phyloP scores from a whole-genome alignment of 2,329 filamentous ascomycete species.

The Xylaria digitata region DNA sequence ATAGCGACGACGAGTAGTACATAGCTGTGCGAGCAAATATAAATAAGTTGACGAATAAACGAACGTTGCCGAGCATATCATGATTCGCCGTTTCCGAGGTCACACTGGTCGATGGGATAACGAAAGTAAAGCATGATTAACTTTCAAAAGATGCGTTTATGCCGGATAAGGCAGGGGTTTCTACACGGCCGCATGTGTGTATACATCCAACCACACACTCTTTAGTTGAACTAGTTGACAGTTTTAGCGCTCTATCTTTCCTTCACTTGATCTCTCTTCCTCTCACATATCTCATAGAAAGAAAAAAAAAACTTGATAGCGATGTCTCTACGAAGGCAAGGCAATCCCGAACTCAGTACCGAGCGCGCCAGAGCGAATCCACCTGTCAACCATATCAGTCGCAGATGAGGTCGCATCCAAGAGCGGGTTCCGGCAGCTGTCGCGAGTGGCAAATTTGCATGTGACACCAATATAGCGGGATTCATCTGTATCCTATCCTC shows the following conservation, averaged over 20 bases:
- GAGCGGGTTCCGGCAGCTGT: constrained; percentile 46
- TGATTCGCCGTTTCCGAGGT: constrained; percentile 1
- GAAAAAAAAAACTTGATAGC: background rate
- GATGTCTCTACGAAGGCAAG: background rate
- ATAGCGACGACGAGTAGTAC: constrained; percentile 54
- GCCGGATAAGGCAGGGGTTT: background rate
- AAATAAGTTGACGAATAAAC: constrained; percentile 31
- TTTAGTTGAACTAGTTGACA: constrained; percentile 1
- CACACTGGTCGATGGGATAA: constrained; percentile 2
- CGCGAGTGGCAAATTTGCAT: constrained; percentile 38
- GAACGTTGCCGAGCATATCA: constrained; percentile 2
- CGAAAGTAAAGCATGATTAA: background rate
- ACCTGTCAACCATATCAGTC: constrained; percentile 38
- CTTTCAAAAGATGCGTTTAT: constrained; percentile 1
- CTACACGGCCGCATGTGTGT: background rate
- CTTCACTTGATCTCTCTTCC: background rate
- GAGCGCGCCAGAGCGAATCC: constrained; percentile 31
- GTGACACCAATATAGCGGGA: constrained; percentile 33
- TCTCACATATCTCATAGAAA: background rate
- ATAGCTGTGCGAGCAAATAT: constrained; percentile 4
- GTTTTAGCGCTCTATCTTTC: background rate
- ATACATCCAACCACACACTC: background rate
- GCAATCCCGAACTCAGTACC: background rate
- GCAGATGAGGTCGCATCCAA: constrained; percentile 40
- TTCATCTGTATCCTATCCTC: background rate